phyloP scores from a whole-genome alignment of 768 basidiomycete genomes.

The Jaapia argillacea region DNA sequence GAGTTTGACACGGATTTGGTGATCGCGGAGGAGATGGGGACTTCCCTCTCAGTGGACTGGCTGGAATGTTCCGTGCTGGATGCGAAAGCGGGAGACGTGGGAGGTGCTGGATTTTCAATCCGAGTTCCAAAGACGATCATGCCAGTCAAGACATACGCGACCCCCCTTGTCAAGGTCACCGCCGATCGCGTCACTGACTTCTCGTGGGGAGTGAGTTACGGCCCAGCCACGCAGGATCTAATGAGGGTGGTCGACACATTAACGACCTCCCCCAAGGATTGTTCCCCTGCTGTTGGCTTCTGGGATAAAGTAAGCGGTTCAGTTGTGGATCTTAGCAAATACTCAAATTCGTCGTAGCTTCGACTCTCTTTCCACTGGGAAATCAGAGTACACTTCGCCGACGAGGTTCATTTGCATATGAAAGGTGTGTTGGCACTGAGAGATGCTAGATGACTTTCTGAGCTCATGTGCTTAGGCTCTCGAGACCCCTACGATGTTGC shows the following conservation, averaged over 20 bases:
- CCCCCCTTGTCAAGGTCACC: slow-evolving; percentile 58
- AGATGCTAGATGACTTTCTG: slow-evolving; percentile 1
- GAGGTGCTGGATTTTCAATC: slow-evolving; percentile 44
- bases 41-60: slow-evolving; percentile 58
- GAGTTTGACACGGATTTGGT: slow-evolving; percentile 72
- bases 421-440: slow-evolving; percentile 49
- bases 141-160: slow-evolving; percentile 89
- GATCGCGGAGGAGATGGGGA: slow-evolving; percentile 80
- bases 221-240: slow-evolving; percentile 79
- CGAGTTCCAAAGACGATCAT: slow-evolving; percentile 84
- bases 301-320: slow-evolving; percentile 76
- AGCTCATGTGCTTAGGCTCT: slow-evolving; percentile 42
- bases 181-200: slow-evolving; percentile 60
- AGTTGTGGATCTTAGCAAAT: background rate
- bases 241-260: slow-evolving; percentile 77
- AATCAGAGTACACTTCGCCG: slow-evolving; percentile 51
- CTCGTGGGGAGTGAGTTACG: slow-evolving; percentile 85
- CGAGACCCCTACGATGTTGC: slow-evolving; percentile 69
- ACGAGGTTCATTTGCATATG: slow-evolving; percentile 70
- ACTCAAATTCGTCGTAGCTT: background rate
- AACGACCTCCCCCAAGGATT: slow-evolving; percentile 67
- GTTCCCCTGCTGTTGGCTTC: slow-evolving; percentile 78
- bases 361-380: slow-evolving; percentile 76
- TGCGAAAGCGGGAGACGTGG: slow-evolving; percentile 39
- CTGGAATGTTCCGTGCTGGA: slow-evolving; percentile 56